Evolutionary conservation across 305 asterid species (phyloP), one percentile per base, ranked within the genome.

Genomic region (Fraxinus platypoda): DNA sequence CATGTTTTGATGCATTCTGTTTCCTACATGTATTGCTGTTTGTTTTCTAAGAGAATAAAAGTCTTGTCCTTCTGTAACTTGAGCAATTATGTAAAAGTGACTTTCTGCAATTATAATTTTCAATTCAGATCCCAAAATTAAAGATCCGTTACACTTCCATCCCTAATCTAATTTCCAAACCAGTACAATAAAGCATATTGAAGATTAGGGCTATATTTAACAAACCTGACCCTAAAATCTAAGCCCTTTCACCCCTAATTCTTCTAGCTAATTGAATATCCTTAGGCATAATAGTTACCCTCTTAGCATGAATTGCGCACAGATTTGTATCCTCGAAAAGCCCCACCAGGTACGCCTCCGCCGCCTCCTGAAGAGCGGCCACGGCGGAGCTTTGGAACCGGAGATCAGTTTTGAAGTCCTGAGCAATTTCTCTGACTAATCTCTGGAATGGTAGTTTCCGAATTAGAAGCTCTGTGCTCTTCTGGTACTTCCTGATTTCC

Each of bases 241-340:
- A 76, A 49, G 57, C 80, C 70, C 68, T 57, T 21, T 57, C 68
- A 19, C 68, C 68, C 68, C 68, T 57, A 57, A 57, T 57, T 12
- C 68, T 76, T 34, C 80, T 43, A 76, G 80, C 26, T 21, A 57
- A 21, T 57, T 76, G 80, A 5, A 76, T 76, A 76, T 76, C 80
- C 71, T 76, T 76, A 15, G 80, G 80, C 80, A 76, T 76, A 49
- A 76, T 76, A 13, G 80, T 76, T 5, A 76, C 80, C 80, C 80
- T 49, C 62, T 76, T 76, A 9, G 71, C 80, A 49, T 76, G 68
- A 57, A 57, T 57, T 6, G 68, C 68, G 12, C 68, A 57, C 11
- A 57, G 68, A 57, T 57, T 57, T 26, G 68, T 57, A 57, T 57
- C 68, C 68, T 57, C 68, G 1, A 49, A 76, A 26, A 76, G 80